These are phyloP conservation scores for Astragalus membranaceus DNA, from an alignment of 306 rosid species.

Conservation along the genomic window DNA sequence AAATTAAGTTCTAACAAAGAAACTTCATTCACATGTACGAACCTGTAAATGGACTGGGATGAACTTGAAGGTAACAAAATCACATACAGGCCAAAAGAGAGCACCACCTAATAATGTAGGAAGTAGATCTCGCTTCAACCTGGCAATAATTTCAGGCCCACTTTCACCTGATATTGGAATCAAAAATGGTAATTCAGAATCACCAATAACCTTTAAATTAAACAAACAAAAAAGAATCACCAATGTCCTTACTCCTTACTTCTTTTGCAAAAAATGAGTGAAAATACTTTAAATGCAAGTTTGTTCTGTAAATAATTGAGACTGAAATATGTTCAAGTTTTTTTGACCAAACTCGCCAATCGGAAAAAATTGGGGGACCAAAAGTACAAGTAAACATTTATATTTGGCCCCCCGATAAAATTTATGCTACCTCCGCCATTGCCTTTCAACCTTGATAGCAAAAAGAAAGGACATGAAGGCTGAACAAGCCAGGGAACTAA, in stretches of 20 bases:
- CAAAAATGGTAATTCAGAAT: conserved; percentile 17
- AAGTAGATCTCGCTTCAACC: conserved; percentile 60
- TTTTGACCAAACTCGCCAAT: no score
- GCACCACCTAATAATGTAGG: conserved; percentile 56
- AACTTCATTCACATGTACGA: not conserved
- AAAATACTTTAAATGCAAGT: not conserved
- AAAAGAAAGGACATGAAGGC: no score
- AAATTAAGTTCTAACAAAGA: not conserved
- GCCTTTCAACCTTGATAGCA: no score
- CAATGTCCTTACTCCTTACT: not conserved
- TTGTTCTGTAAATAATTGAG: not conserved
- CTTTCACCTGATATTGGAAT: conserved; percentile 51
- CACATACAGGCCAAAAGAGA: conserved; percentile 67
- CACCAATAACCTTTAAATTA: not conserved
- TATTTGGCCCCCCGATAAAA: no score
- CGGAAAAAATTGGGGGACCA: no score
- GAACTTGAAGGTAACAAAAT: conserved; percentile 61
- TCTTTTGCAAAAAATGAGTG: not conserved
- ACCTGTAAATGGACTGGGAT: conserved; percentile 72
- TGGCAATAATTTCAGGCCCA: conserved; percentile 34
- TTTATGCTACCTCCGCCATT: no score
- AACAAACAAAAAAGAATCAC: not conserved
- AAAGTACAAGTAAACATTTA: no score
- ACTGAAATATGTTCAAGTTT: not conserved
- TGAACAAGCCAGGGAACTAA: no score